These are phyloP conservation scores for Coemansia sp. DNA, from an alignment of 192 early-diverging fungal species.

Conservation along the genomic window DNA sequence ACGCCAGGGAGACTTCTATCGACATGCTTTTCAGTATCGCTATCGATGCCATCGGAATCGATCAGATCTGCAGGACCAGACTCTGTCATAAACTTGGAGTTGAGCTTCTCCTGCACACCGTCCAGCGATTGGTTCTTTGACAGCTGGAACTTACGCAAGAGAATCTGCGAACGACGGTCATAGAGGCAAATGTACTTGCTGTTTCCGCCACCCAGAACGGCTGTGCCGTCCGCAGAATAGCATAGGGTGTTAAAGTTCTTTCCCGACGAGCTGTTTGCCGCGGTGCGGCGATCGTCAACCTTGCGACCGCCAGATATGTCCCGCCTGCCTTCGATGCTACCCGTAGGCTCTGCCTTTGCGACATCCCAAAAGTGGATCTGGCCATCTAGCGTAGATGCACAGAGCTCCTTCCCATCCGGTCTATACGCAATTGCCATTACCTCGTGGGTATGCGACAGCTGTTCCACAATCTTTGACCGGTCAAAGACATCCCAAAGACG, in stretches of 20 bases:
- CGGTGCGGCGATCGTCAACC: conserved; percentile 73
- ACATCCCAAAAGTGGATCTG: conserved; percentile 94
- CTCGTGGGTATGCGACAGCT: conserved; percentile 78
- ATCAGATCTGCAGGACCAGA: conserved; percentile 85
- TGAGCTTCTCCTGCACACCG: conserved; percentile 87
- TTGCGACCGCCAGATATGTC: conserved; percentile 92
- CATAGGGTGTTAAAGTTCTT: conserved; percentile 92
- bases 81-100: conserved; percentile 92
- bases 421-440: conserved; percentile 87
- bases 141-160: conserved; percentile 91
- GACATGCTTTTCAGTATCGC: conserved; percentile 77
- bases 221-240: conserved; percentile 92
- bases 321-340: conserved; percentile 86
- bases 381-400: conserved; percentile 88
- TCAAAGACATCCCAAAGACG: conserved; percentile 95
- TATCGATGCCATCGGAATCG: conserved; percentile 76
- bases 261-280: conserved; percentile 79
- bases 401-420: conserved; percentile 89
- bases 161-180: conserved; percentile 69
- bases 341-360: conserved; percentile 68
- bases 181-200: conserved; percentile 97
- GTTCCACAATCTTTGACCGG: conserved; percentile 76
- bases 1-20: conserved; percentile 90
- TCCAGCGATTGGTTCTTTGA: conserved; percentile 93
- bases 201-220: conserved; percentile 92